A percentile compares a stretch with the other conserved stretches of the same genome.
Evolutionary conservation across 208 protist genomes (phyloP).

Genomic region (Borovskyia barvae): DNA sequence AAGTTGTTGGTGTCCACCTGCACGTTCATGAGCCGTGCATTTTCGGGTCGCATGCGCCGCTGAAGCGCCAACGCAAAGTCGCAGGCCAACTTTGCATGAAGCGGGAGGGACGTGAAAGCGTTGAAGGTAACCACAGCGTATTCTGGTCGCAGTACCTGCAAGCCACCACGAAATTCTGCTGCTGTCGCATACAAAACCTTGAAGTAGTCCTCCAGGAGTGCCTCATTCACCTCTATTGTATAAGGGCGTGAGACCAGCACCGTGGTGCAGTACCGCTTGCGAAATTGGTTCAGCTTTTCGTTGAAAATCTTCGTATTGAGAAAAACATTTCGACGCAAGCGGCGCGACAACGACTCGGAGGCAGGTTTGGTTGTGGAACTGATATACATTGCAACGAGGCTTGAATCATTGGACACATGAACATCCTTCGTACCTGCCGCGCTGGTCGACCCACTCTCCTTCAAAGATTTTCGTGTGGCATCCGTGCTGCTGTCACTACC

Average conservation of each 20-base stretch:
- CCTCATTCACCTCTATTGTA: conserved; percentile 14
- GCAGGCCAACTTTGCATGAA: conserved; percentile 46
- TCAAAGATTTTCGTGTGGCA: no score
- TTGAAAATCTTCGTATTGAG: conserved; percentile 59
- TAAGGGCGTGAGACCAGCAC: conserved; percentile 31
- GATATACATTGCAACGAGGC: no score
- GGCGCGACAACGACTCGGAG: conserved; percentile 1
- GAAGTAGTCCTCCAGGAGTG: conserved; percentile 13
- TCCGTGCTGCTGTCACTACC: background rate
- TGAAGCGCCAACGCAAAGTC: conserved; percentile 45
- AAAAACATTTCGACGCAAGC: conserved; percentile 19
- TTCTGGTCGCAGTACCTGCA: conserved; percentile 46
- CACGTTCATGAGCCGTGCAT: conserved; percentile 19
- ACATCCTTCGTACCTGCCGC: background rate
- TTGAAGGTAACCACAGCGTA: conserved; percentile 53
- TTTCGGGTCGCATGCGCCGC: conserved; percentile 16
- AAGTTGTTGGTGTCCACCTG: conserved; percentile 57
- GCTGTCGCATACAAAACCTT: conserved; percentile 10
- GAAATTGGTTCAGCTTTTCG: conserved; percentile 54
- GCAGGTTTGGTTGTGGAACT: background rate
- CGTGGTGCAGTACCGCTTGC: conserved; percentile 43
- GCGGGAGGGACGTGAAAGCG: conserved; percentile 41
- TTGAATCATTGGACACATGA: no score
- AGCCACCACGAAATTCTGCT: conserved; percentile 33
- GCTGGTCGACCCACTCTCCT: background rate